Conservation (phyloP, 148 eudicot species). For the Tetragonia tetragonoides region DNA sequence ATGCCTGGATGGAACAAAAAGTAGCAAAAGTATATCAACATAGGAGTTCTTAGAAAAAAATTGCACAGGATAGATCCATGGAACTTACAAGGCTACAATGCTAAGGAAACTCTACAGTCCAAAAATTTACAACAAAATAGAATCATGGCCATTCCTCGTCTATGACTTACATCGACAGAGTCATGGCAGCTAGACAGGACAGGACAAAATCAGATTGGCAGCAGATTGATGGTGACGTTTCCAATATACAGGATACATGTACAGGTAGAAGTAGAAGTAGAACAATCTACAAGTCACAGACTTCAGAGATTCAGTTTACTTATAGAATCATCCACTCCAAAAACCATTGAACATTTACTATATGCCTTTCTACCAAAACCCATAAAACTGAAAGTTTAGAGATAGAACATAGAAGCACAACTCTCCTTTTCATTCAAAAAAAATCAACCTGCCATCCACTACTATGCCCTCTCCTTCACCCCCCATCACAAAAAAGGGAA, state of each 20-base stretch:
- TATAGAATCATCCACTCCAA: background rate
- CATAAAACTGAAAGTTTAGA: background rate
- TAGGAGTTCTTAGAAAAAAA: background rate
- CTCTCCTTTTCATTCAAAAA: background rate
- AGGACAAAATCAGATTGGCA: background rate
- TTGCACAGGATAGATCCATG: background rate
- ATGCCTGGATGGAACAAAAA: constrained; percentile 52
- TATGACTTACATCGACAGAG: background rate
- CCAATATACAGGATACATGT: background rate
- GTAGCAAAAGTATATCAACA: background rate
- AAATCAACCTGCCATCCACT: background rate
- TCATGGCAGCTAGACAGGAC: background rate
- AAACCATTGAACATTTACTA: background rate
- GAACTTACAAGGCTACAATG: constrained; percentile 1
- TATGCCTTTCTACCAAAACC: background rate
- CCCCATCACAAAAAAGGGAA: background rate
- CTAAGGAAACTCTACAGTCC: background rate
- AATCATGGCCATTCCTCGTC: background rate
- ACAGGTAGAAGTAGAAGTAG: background rate
- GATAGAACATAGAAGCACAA: background rate
- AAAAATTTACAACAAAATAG: background rate
- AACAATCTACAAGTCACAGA: too few relatives aligned
- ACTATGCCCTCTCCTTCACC: background rate
- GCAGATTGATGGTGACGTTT: background rate
- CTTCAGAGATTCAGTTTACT: background rate